Evolutionary conservation across 108 stramenopile species (phyloP).

Genomic region (Cylindrotheca fusiformis): DNA sequence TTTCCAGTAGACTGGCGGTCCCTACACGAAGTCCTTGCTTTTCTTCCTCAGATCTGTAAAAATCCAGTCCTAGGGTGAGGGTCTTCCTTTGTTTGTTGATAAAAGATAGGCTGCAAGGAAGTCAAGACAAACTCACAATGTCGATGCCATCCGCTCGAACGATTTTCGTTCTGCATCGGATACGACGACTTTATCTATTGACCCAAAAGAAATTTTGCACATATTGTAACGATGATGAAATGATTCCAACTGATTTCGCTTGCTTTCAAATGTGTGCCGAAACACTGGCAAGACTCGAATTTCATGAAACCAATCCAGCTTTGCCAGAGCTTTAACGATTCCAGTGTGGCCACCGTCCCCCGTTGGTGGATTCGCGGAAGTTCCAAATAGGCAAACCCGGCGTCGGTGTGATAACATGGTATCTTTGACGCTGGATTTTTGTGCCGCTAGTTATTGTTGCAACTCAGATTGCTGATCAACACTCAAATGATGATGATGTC

Average conservation of each 20-base stretch:
- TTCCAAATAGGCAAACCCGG: conserved; percentile 77
- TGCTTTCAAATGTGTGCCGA: conserved; percentile 67
- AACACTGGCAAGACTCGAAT: conserved; percentile 80
- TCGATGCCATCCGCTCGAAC: conserved; percentile 30
- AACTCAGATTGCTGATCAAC: neutral
- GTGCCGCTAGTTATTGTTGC: neutral
- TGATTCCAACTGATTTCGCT: conserved; percentile 59
- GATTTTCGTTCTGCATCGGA: conserved; percentile 67
- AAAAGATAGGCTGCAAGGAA: too few species aligned
- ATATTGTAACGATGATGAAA: conserved; percentile 67
- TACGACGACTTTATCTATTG: conserved; percentile 52
- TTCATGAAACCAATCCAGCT: conserved; percentile 53
- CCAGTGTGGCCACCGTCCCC: conserved; percentile 75
- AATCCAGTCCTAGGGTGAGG: too few species aligned
- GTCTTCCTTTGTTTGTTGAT: too few species aligned
- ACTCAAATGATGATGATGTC: neutral
- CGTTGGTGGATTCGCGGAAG: conserved; percentile 86
- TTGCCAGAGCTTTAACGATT: conserved; percentile 48
- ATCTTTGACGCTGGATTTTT: too few species aligned
- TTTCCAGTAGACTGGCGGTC: conserved; percentile 77
- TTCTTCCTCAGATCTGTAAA: conserved; percentile 7
- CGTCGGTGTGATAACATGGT: conserved; percentile 5
- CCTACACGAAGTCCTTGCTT: conserved; percentile 43
- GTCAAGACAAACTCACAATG: too few species aligned
- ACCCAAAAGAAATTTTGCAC: conserved; percentile 62